These are phyloP conservation scores for Lachancea mirantina DNA, from an alignment of 805 yeast species.

Conservation along the genomic window DNA sequence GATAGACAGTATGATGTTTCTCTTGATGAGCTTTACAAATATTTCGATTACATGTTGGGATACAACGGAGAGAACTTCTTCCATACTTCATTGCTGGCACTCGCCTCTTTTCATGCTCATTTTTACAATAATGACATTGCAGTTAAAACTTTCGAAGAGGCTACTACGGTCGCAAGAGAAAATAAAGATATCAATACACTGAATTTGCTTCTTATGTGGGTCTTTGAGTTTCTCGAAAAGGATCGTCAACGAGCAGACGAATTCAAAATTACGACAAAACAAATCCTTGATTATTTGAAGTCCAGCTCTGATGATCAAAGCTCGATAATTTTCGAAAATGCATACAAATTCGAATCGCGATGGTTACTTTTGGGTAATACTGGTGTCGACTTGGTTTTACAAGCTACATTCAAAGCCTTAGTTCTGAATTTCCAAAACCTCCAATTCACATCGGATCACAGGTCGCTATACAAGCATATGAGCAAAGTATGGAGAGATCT, in stretches of 20 bases:
- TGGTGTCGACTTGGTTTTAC: constrained; percentile 39
- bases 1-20: constrained; percentile 28
- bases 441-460: constrained; percentile 21
- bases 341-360: constrained; percentile 58
- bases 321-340: constrained; percentile 38
- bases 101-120: constrained; percentile 64
- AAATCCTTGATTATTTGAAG: constrained; percentile 51
- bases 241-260: constrained; percentile 52
- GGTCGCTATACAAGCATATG: constrained; percentile 10
- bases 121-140: constrained; percentile 66
- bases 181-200: constrained; percentile 68
- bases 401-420: constrained; percentile 50
- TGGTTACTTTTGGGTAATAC: constrained; percentile 48
- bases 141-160: constrained; percentile 73
- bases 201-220: constrained; percentile 66
- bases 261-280: constrained; percentile 53
- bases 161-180: constrained; percentile 81
- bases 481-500: constrained; percentile 17
- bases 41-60: constrained; percentile 71
- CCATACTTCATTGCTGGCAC: constrained; percentile 67
- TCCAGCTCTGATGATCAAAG: constrained; percentile 25
- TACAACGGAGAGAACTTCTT: constrained; percentile 55
- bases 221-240: constrained; percentile 59
- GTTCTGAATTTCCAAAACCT: constrained; percentile 46
- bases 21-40: constrained; percentile 48